These are phyloP conservation scores for Penicillium brasilianum DNA, from an alignment of 2,329 filamentous ascomycete genomes.

Conservation along the genomic window DNA sequence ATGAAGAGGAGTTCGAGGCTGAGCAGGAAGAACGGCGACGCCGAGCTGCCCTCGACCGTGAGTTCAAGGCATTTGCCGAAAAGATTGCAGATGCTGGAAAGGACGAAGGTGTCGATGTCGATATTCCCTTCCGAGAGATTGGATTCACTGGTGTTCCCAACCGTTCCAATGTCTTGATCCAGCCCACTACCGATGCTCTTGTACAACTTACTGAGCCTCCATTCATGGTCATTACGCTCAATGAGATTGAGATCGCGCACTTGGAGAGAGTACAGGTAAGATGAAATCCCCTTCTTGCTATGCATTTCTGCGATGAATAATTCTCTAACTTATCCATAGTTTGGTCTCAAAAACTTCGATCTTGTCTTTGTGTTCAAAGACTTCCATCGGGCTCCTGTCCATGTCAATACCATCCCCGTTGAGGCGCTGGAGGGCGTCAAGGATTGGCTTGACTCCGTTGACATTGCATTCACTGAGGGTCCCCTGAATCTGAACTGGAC, in stretches of 20 bases:
- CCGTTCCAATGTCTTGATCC: slow-evolving; percentile 92
- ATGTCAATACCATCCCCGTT: slow-evolving; percentile 98
- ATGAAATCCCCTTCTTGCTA: background rate
- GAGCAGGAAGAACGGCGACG: slow-evolving; percentile 95
- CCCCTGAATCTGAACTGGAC: slow-evolving; percentile 98
- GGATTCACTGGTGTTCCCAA: slow-evolving; percentile 97
- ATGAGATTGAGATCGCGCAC: slow-evolving; percentile 95
- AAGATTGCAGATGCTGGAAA: slow-evolving; percentile 96
- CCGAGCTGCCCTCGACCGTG: slow-evolving; percentile 87
- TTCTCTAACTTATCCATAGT: slow-evolving; percentile 58
- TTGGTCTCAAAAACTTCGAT: slow-evolving; percentile 98
- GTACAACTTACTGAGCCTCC: slow-evolving; percentile 97
- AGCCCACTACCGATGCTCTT: slow-evolving; percentile 94
- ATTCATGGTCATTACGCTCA: slow-evolving; percentile 92
- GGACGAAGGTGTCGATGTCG: slow-evolving; percentile 87
- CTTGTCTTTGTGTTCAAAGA: slow-evolving; percentile 99
- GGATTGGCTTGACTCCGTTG: slow-evolving; percentile 94
- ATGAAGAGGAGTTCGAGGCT: slow-evolving; percentile 98
- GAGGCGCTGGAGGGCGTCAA: slow-evolving; percentile 94
- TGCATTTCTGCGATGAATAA: background rate
- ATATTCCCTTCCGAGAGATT: slow-evolving; percentile 95
- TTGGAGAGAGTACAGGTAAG: slow-evolving; percentile 80
- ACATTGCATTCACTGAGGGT: slow-evolving; percentile 92
- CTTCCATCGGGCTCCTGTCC: slow-evolving; percentile 84
- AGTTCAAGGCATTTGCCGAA: slow-evolving; percentile 95